Evolutionary conservation across 176 grass and related monocot species (phyloP), one percentile per base, ranked within the genome.

Genomic region (Dendrocalamus sinicus): DNA sequence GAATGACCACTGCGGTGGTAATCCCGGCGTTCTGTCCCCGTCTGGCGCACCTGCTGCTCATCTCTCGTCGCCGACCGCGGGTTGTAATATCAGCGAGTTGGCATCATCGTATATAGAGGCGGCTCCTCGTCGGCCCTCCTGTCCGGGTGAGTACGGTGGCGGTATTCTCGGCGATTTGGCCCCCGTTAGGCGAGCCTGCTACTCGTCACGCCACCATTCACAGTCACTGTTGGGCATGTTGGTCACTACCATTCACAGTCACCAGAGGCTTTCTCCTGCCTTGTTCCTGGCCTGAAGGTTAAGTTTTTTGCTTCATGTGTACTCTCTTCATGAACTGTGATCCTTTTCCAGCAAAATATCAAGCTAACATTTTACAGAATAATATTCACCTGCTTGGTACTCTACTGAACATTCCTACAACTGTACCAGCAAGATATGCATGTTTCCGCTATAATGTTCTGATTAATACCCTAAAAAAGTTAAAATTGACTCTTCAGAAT

Each of bases 171-270:
- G 28, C 28, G 28, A 30, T 30, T 30, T 30, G 28, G 28, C 28
- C 28, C 28, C 28, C 28, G 28, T 30, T 30, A 30, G 28, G 28
- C 28, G 28, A 30, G 28, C 28, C 28, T 30, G 28, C 28, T 30
- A 30, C 28, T 30, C 28, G 28, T 30, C 28, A 30, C 28, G 28
- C 28, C 28, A 30, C 28, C 28, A 30, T 30, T 30, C 28, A 28
- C 28, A 30, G 28, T 30, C 28, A 30, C 96, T 72, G 96, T 98
- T 87, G 93, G 96, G 23, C 96, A 98, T 88, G 93, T 91, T 83
- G 96, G 96, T 66, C 96, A 98, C 81, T 98, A 98, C 81, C 96
- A 98, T 87, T 98, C 96, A 44, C 96, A 98, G 57, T 98, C 96
- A 79, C 96, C 96, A 52, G 96, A 95, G 53, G 90, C 96, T 82